Base-by-base conservation (phyloP, 495 filamentous ascomycete species). In the Penicillium tannophilum region DNA sequence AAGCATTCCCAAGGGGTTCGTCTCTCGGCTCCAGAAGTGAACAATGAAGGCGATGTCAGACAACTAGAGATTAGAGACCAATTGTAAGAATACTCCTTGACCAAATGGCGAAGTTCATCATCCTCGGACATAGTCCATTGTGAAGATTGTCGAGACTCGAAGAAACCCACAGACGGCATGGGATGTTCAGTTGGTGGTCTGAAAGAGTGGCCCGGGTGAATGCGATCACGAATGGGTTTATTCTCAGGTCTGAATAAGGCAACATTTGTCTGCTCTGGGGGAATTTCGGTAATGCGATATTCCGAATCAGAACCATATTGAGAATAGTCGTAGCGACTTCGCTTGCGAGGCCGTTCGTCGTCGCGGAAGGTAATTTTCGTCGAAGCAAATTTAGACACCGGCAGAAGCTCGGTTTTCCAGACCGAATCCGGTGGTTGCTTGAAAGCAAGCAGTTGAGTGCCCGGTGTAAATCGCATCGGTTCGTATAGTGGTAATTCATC, bases 1-100 rank as follows among this genome's bases (percentile, higher is more conserved):
- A 98, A 98, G 67, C 94, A 98, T 75, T 98, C 94, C 94, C 94
- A 98, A 6, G 94, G 93, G 4, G 95, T 98, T 50, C 94, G 84
- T 54, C 94, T 85, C 66, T 97, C 95, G 11, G 91, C 85, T 14
- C 90, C 89, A 48, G 93, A 92, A 23, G 87, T 84, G 66, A 88
- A 95, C 31, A 83, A 62, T 4, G 90, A 94, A 47, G 84, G 82
- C n/a, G 86, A 81, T 0, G 85, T 82, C 42, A 97, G 76, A 59
- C 91, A 88, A 59, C 81, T 87, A 6, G 91, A 89, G 47, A 98
- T 95, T 7, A 98, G 78, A 11, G 92, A 91, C 94, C 94, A 98
- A 67, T 98, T 98, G 72, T 97, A 97, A 0, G 91, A 89, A 66
- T 93, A 96, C 55, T 97, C 92, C 63, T 91, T 88, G 14, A 96